These are phyloP conservation scores for Cynanchum wilfordii DNA, from an alignment of 257 asterid genomes.

Conservation along the genomic window DNA sequence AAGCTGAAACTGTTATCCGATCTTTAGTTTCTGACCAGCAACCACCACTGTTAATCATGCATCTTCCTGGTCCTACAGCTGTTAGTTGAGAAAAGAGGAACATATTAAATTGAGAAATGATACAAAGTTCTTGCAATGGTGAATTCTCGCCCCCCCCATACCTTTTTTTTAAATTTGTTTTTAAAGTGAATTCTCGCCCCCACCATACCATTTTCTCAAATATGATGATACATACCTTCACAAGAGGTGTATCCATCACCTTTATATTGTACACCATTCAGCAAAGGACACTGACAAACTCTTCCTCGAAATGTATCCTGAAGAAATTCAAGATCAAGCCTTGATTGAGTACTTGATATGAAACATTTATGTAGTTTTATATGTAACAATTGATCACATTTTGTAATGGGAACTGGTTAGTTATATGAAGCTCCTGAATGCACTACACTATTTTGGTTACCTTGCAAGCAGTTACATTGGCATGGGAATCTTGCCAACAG, in stretches of 20 bases:
- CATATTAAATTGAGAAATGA: neutral
- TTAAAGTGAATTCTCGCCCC: no score
- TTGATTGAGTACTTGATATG: slow-evolving; percentile 2
- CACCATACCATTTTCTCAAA: no score
- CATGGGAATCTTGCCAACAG: slow-evolving; percentile 63
- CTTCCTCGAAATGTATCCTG: slow-evolving; percentile 93
- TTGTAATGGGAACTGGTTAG: neutral
- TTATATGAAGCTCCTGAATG: neutral
- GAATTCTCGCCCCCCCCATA: no score
- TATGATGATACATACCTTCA: slow-evolving; percentile 37
- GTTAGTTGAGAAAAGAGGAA: slow-evolving; percentile 18
- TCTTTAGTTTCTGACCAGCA: slow-evolving; percentile 70
- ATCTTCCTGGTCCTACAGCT: slow-evolving; percentile 95
- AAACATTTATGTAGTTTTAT: neutral
- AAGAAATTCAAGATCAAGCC: slow-evolving; percentile 8
- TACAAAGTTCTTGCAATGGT: no score
- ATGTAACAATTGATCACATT: neutral
- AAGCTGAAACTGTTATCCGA: slow-evolving; percentile 62
- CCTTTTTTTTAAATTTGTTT: neutral
- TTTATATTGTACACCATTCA: slow-evolving; percentile 60
- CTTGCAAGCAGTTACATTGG: slow-evolving; percentile 84
- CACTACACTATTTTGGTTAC: slow-evolving; percentile 25
- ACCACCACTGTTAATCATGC: slow-evolving; percentile 65
- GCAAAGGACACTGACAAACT: slow-evolving; percentile 78
- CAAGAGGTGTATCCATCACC: slow-evolving; percentile 89